These are phyloP conservation scores for Gossypium lobatum DNA, from an alignment of 441 rosid species.

Conservation along the genomic window DNA sequence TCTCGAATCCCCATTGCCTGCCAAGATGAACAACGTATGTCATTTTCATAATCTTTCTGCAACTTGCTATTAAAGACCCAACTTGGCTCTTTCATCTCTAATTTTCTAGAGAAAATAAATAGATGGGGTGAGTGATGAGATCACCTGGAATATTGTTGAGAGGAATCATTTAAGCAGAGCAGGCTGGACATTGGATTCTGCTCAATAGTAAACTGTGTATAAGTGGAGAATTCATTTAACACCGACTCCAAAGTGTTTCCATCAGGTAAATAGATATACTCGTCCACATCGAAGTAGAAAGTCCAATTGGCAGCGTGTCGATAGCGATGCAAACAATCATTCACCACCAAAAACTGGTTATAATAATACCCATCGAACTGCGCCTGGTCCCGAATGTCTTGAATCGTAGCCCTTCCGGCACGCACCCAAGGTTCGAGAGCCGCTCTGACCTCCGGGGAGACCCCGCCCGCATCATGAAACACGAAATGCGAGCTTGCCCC, in stretches of 20 bases:
- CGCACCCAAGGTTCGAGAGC: conserved; percentile 67
- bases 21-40: background rate
- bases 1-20: conserved; percentile 93
- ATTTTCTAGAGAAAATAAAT: background rate
- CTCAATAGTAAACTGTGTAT: conserved; percentile 79
- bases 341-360: conserved; percentile 77
- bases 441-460: conserved; percentile 45
- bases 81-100: background rate
- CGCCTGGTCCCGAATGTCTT: conserved; percentile 59
- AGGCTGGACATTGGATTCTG: conserved; percentile 73
- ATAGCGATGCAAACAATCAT: conserved; percentile 71
- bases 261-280: conserved; percentile 58
- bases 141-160: conserved; percentile 53
- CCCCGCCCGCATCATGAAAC: conserved; percentile 79
- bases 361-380: conserved; percentile 71
- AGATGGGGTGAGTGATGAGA: background rate
- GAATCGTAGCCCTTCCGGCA: conserved; percentile 58
- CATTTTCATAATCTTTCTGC: background rate
- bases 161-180: conserved; percentile 59
- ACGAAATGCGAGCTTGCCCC: conserved; percentile 75
- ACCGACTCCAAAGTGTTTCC: conserved; percentile 50
- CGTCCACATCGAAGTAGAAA: conserved; percentile 77
- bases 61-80: background rate
- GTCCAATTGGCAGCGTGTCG: conserved; percentile 65
- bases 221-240: conserved; percentile 41